Percentiles rank a stretch among this genome's conserved stretches.
Conservation (phyloP, 176 grass and related monocot species). For the Canna indica region DNA sequence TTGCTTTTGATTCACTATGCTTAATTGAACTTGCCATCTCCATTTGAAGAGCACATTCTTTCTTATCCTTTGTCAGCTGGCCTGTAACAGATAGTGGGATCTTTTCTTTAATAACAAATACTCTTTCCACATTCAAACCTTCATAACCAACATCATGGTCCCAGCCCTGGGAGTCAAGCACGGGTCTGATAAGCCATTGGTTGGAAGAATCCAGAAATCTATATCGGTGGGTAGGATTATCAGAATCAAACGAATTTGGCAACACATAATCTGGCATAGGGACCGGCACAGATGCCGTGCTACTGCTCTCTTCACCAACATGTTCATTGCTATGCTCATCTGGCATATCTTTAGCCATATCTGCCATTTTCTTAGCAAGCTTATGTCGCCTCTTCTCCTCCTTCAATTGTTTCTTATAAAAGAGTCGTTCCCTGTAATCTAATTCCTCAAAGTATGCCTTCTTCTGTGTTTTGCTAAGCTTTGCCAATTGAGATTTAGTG, state of each 20-base stretch:
- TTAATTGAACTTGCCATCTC: constrained; percentile 81
- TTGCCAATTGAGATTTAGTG: constrained; percentile 53
- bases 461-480: constrained; percentile 54
- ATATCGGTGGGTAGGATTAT: constrained; percentile 71
- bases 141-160: constrained; percentile 98
- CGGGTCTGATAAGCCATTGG: constrained; percentile 87
- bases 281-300: constrained; percentile 61
- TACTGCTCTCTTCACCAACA: constrained; percentile 47
- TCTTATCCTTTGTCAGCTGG: constrained; percentile 90
- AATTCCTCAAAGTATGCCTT: constrained; percentile 89
- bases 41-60: constrained; percentile 74
- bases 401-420: constrained; percentile 71
- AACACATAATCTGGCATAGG: constrained; percentile 80
- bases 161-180: constrained; percentile 81
- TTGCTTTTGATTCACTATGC: constrained; percentile 57
- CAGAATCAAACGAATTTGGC: constrained; percentile 85
- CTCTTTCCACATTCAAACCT: constrained; percentile 69
- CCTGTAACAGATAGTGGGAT: constrained; percentile 65
- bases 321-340: constrained; percentile 32
- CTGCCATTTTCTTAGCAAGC: constrained; percentile 68
- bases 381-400: constrained; percentile 59
- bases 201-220: constrained; percentile 69
- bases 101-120: constrained; percentile 76
- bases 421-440: constrained; percentile 75
- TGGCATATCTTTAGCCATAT: constrained; percentile 30